Evolutionary conservation across 768 basidiomycete species (phyloP), one percentile per base, ranked within the genome.

Genomic region (Lactarius evosmus): DNA sequence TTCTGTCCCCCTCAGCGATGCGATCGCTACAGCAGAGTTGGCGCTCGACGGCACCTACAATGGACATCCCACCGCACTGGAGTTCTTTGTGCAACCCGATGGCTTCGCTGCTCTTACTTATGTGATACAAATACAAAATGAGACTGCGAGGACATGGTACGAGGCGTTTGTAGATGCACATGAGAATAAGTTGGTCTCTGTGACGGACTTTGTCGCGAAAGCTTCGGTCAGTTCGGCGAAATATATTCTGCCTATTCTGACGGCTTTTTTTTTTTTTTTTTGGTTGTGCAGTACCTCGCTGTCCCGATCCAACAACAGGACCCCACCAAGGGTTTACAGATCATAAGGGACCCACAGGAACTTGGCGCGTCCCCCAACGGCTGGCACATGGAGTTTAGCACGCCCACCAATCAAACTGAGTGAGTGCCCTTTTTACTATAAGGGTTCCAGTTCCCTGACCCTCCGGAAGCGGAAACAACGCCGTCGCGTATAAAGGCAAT

Each of bases 111-210:
- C 71, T 16, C 75, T 83, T 9, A 73, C 78, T 6, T 77, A 81
- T 67, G 75, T 75, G 57, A 67, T 80, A 51, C 78, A 80, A 69
- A 75, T 80, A 59, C 75, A 77, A 70, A 78, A 80, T 70, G 69
- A 75, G 51, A 72, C 73, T 60, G 66, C 74, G 29, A 73, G 81
- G 50, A 75, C 79, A 9, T 86, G 82, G 81, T 80, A 77, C 67
- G 82, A 86, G 71, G 84, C 82, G 0, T 83, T 82, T 62, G 78
- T 87, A 46, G 84, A 85, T 66, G 84, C 82, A 5, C 79, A 81
- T 64, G 74, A 78, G n/a, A 81, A 81, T 19, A 79, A 81, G 33
- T 67, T 86, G 33, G 69, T 83, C 29, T 75, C 78, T 14, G 75
- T 83, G 27, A 80, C 80, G 40, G 82, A 86, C 70, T 85, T 83